Conservation (phyloP, 768 basidiomycete genomes). For the Boletus vinaceobasis region DNA sequence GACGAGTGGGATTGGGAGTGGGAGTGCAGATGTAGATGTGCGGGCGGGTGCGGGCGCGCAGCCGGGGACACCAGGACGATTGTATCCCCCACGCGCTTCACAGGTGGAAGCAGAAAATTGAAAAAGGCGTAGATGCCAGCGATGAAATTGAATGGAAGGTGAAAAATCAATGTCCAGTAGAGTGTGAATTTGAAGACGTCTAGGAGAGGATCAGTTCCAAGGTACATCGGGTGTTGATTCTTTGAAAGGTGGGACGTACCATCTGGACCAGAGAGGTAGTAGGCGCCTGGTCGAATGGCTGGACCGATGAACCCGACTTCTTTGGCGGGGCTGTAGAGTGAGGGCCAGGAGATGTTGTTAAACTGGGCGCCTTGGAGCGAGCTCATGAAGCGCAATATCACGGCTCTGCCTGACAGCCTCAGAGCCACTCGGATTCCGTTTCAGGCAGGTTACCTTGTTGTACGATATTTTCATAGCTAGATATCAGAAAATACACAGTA, state of each 20-base stretch:
- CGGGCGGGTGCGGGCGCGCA: background rate
- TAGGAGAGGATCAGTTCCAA: constrained; percentile 6
- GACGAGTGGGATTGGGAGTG: background rate
- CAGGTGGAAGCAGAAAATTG: constrained; percentile 39
- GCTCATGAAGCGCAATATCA: background rate
- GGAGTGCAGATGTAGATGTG: background rate
- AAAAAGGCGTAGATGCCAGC: constrained; percentile 41
- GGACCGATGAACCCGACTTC: constrained; percentile 30
- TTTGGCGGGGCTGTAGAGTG: constrained; percentile 35
- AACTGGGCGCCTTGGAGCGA: constrained; percentile 3
- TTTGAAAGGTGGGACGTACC: constrained; percentile 22
- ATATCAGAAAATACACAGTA: background rate
- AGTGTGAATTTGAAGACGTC: constrained; percentile 46
- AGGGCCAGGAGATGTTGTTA: constrained; percentile 33
- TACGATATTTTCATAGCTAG: background rate
- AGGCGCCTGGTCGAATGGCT: constrained; percentile 31
- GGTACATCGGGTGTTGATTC: too few species aligned
- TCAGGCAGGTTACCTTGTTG: background rate
- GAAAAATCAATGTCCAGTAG: constrained; percentile 47
- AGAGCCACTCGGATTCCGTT: background rate
- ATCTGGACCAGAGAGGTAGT: constrained; percentile 34
- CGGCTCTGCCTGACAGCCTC: too few species aligned
- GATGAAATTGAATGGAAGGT: constrained; percentile 39
- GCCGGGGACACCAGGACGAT: constrained; percentile 1
- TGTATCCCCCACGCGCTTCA: constrained; percentile 7